Conservation (phyloP, 306 rosid genomes). For the Acacia acuminata region DNA sequence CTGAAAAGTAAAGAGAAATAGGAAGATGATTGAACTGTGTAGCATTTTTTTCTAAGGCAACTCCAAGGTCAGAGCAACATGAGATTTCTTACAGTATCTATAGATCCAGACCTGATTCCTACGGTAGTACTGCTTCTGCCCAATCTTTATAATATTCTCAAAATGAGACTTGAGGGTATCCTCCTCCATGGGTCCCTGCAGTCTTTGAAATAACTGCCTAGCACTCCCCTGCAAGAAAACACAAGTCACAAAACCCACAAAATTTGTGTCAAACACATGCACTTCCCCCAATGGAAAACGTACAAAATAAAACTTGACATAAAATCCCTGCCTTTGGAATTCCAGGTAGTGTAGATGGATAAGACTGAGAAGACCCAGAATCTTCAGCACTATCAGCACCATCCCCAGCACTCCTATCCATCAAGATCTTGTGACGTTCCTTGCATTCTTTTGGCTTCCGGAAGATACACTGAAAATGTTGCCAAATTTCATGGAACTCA, state of each 20-base stretch:
- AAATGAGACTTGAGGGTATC: slow-evolving; percentile 90
- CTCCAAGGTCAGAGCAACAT: slow-evolving; percentile 2
- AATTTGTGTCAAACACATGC: slow-evolving; percentile 15
- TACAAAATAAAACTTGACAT: slow-evolving; percentile 12
- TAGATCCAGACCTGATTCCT: slow-evolving; percentile 77
- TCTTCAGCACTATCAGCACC: slow-evolving; percentile 99
- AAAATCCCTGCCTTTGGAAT: slow-evolving; percentile 87
- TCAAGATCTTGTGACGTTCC: slow-evolving; percentile 90
- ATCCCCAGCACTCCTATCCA: slow-evolving; percentile 89
- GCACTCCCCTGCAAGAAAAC: slow-evolving; percentile 89
- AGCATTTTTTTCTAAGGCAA: background rate
- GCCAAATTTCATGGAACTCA: slow-evolving; percentile 22
- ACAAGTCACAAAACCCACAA: slow-evolving; percentile 32
- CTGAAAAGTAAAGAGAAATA: background rate
- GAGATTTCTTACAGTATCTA: slow-evolving; percentile 15
- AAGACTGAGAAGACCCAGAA: slow-evolving; percentile 98
- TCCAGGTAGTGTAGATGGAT: slow-evolving; percentile 96
- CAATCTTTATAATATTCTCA: slow-evolving; percentile 87
- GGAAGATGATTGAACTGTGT: background rate
- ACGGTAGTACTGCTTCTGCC: slow-evolving; percentile 75
- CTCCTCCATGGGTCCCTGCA: slow-evolving; percentile 98
- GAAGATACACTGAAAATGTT: slow-evolving; percentile 72
- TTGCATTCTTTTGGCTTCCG: slow-evolving; percentile 97
- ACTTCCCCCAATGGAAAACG: background rate
- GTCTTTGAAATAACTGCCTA: slow-evolving; percentile 91